Conservation (phyloP, 1,139 yeast species). For the Kurtzmaniella quercitrusa region DNA sequence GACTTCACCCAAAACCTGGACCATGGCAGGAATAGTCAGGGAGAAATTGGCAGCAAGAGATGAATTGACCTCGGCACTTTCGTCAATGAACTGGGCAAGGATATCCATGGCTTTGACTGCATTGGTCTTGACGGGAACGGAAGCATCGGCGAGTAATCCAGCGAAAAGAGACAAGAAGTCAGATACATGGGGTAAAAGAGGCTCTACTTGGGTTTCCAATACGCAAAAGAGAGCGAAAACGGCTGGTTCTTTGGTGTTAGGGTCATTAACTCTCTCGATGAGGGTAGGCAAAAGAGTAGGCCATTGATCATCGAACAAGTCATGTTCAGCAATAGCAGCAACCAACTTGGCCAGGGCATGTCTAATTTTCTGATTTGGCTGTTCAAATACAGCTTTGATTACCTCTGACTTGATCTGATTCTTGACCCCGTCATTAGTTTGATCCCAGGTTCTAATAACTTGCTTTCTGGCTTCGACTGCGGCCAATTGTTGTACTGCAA, state of each 20-base stretch:
- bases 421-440: constrained; percentile 49
- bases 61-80: constrained; percentile 42
- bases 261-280: constrained; percentile 63
- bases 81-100: constrained; percentile 65
- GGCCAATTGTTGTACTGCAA: constrained; percentile 74
- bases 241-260: constrained; percentile 75
- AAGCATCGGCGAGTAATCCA: constrained; percentile 63
- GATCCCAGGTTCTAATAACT: constrained; percentile 68
- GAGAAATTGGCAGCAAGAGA: constrained; percentile 58
- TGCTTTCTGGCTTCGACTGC: constrained; percentile 94
- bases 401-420: constrained; percentile 63
- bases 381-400: constrained; percentile 62
- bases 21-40: constrained; percentile 72
- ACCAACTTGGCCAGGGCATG: constrained; percentile 89
- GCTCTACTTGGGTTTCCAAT: constrained; percentile 69
- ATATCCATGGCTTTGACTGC: constrained; percentile 81
- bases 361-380: constrained; percentile 59
- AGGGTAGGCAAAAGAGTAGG: constrained; percentile 69
- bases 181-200: constrained; percentile 56
- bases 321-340: constrained; percentile 78
- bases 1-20: constrained; percentile 74
- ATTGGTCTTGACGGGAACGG: constrained; percentile 73
- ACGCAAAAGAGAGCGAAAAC: constrained; percentile 74
- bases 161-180: constrained; percentile 70
- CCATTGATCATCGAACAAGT: constrained; percentile 68